Evolutionary conservation across 768 basidiomycete genomes (phyloP), one percentile per base, ranked within the genome.

Genomic region (Tubosaeta sp.): DNA sequence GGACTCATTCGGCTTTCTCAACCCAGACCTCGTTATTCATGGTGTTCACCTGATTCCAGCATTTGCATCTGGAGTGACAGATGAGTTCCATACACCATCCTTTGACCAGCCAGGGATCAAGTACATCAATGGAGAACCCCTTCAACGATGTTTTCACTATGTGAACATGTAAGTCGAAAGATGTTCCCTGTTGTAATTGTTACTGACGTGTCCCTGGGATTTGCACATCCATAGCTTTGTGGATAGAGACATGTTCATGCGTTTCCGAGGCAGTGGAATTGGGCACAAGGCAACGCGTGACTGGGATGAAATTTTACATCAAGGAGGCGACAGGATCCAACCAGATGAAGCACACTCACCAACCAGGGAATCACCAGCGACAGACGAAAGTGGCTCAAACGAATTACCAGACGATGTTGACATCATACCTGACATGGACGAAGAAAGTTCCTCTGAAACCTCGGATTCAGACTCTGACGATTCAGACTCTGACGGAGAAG

Each of bases 1-100:
- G 2, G 35, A 37, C n/a, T n/a, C 6, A 0, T 81, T 78, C 50
- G 72, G 77, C 0, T 81, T 82, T 43, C 25, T 81, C 0, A 68
- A 81, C 55, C 80, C 79, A 0, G 50, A 52, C 0, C 55, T 62
- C 0, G 68, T 82, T 4, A 58, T 81, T 27, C 61, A 71, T 0
- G 72, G 62, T 0, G 62, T 57, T 2, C 77, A 81, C 53, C 53
- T 81, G 2, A 69, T 80, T 9, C 79, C 77, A 0, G 73, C 60
- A 0, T 79, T 76, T 34, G 27, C 42, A 4, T 37, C 49, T 7
- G 66, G 67, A 5, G 29, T 29, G 2, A 62, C 66, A 0, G n/a
- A 51, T 7, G 47, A 55, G 5, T 37, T 37, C 7, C 35, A n/a
- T 9, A 37, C n/a, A 8, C n/a, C 35, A 37, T 37, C 35, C 7